Evolutionary conservation across 192 early-diverging fungal genomes (phyloP), one percentile per base, ranked within the genome.

Genomic region (Rhizophlyctis rosea): DNA sequence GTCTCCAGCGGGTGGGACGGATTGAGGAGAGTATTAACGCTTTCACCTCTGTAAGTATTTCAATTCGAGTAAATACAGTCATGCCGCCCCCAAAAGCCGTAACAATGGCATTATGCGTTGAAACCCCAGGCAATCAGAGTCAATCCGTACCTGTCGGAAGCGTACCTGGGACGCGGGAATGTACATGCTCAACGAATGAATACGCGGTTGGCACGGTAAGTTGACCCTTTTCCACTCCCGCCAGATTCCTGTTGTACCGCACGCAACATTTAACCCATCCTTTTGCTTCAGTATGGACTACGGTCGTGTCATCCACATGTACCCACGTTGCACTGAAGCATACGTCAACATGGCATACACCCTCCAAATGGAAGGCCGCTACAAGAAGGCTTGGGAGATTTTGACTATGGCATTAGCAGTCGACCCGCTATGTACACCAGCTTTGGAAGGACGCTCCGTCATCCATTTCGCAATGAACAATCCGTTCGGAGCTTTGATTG

Each of bases 251-350:
- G n/a, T n/a, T n/a, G n/a, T n/a, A n/a, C n/a, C n/a, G n/a, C n/a
- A n/a, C n/a, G n/a, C n/a, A n/a, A n/a, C n/a, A n/a, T n/a, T n/a
- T n/a, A n/a, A n/a, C n/a, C n/a, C n/a, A n/a, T n/a, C n/a, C n/a
- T n/a, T n/a, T n/a, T n/a, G n/a, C n/a, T n/a, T n/a, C n/a, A 71
- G 76, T 28, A 68, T 76, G 25, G 81, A 84, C 52, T 84, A 84
- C 53, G 51, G 64, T n/a, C 62, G 79, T 1, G 81, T 81, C 14
- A 48, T 84, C 1, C 81, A 84, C 50, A 60, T 80, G 65, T 81
- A 77, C 53, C 81, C 81, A 0, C 61, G 39, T 3, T 76, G 73
- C 53, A 73, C 75, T 0, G 76, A 76, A 52, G 75, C 81, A 9
- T 68, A 68, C 50, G 73, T 84, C 3, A 81, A 81, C 54, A 74